Evolutionary conservation across 202 grass and related monocot genomes (phyloP).

Genomic region (Saccharum hybrid): DNA sequence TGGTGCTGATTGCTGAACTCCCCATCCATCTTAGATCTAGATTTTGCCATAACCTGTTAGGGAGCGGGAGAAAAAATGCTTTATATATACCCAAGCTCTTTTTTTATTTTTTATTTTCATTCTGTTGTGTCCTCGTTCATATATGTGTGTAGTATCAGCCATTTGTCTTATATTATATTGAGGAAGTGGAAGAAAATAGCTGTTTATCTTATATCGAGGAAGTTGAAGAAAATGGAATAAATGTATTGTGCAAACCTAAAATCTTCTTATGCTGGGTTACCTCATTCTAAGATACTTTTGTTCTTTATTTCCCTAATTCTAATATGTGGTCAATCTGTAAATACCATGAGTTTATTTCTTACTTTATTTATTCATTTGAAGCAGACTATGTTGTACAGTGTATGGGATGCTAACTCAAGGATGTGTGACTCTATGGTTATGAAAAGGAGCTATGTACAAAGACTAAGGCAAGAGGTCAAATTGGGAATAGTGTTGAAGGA

Average conservation of each 20-base stretch:
- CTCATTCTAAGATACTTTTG: conserved; percentile 11
- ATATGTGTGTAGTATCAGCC: not conserved
- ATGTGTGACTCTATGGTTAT: conserved; percentile 71
- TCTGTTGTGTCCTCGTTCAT: conserved; percentile 39
- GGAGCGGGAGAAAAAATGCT: conserved; percentile 4
- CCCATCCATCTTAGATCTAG: not conserved
- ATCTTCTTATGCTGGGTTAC: conserved; percentile 10
- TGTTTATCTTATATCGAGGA: not conserved
- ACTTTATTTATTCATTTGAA: conserved; percentile 58
- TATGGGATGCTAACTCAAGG: conserved; percentile 67
- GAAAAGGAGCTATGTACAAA: conserved; percentile 70
- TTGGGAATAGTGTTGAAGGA: conserved; percentile 71
- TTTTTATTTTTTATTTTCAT: not conserved
- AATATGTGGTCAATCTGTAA: conserved; percentile 20
- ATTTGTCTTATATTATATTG: too few species aligned
- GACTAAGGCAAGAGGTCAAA: conserved; percentile 69
- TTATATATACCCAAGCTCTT: conserved; percentile 17
- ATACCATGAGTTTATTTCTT: conserved; percentile 40
- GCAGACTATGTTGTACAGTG: conserved; percentile 73
- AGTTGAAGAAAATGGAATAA: conserved; percentile 1
- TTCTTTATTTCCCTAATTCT: conserved; percentile 10
- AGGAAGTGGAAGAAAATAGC: not conserved
- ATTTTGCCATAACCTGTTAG: conserved; percentile 19
- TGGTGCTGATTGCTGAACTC: not conserved
- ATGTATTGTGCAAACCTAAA: conserved; percentile 2